A percentile compares a stretch with the other conserved stretches of the same genome.
These are phyloP conservation scores for Xylaria curta DNA, from an alignment of 495 filamentous ascomycete genomes.

Conservation along the genomic window DNA sequence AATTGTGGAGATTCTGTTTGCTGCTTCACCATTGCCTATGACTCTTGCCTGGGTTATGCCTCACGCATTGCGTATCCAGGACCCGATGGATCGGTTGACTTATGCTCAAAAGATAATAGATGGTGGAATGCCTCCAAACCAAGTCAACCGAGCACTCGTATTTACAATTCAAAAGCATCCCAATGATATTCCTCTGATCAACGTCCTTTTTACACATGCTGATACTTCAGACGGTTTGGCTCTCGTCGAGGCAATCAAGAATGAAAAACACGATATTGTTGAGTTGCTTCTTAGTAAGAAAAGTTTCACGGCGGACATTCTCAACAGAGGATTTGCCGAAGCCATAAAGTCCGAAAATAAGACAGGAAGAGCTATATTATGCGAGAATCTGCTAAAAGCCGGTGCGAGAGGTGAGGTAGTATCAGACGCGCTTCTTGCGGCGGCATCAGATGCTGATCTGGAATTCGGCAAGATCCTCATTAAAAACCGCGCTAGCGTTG, in stretches of 20 bases:
- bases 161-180: conserved; percentile 49
- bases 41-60: conserved; percentile 46
- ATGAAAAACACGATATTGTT: conserved; percentile 44
- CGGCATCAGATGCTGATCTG: conserved; percentile 53
- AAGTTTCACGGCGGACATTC: conserved; percentile 35
- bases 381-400: conserved; percentile 44
- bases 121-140: conserved; percentile 44
- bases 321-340: conserved; percentile 42
- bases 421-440: conserved; percentile 49
- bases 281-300: conserved; percentile 47
- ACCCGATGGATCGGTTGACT: conserved; percentile 50
- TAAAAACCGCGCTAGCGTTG: conserved; percentile 48
- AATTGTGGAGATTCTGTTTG: conserved; percentile 50
- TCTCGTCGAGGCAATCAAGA: conserved; percentile 44
- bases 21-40: conserved; percentile 40
- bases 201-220: conserved; percentile 44
- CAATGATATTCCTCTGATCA: conserved; percentile 49
- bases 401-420: conserved; percentile 44
- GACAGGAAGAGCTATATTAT: conserved; percentile 41
- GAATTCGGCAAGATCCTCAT: conserved; percentile 49
- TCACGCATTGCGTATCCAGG: conserved; percentile 49
- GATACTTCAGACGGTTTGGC: conserved; percentile 52
- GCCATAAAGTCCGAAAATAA: conserved; percentile 42
- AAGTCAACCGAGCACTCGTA: conserved; percentile 51
- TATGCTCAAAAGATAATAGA: conserved; percentile 51